These are phyloP conservation scores for Mimosa bimucronata DNA, from an alignment of 306 rosid genomes.

Conservation along the genomic window DNA sequence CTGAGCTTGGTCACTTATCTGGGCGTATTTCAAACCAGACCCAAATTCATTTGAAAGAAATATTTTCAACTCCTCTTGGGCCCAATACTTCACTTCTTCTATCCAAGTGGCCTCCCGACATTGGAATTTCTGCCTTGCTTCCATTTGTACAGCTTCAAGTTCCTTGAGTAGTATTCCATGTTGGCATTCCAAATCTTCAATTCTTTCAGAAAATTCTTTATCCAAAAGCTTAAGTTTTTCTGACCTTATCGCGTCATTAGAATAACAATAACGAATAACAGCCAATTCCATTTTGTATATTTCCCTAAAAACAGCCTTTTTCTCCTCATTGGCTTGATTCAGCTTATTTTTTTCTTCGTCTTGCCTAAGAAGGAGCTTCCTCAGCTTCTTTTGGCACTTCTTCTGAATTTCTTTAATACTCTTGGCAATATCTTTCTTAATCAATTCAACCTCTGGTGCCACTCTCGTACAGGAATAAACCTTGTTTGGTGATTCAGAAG, in stretches of 20 bases:
- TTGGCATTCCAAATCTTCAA: neutral
- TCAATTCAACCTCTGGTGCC: neutral
- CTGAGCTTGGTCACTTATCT: neutral
- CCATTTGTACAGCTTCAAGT: neutral
- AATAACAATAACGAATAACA: neutral
- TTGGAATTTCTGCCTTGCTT: neutral
- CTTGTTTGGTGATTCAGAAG: neutral
- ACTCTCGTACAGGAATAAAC: neutral
- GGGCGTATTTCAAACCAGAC: neutral
- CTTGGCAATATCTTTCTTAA: neutral
- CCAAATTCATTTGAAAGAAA: neutral
- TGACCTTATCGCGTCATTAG: neutral
- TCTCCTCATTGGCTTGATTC: neutral
- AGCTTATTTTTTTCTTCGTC: neutral
- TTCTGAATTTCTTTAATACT: conserved; percentile 3
- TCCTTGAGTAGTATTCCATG: neutral
- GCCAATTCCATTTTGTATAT: neutral
- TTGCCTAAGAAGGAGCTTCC: conserved; percentile 9
- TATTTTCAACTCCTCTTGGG: neutral
- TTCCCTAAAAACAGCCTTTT: neutral
- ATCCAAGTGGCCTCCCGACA: neutral
- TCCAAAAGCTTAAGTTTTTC: neutral
- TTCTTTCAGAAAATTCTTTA: neutral
- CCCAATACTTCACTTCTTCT: neutral
- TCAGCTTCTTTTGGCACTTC: neutral